Evolutionary conservation across 495 filamentous ascomycete species (phyloP).

Genomic region (Penicillium macrosclerotiorum): DNA sequence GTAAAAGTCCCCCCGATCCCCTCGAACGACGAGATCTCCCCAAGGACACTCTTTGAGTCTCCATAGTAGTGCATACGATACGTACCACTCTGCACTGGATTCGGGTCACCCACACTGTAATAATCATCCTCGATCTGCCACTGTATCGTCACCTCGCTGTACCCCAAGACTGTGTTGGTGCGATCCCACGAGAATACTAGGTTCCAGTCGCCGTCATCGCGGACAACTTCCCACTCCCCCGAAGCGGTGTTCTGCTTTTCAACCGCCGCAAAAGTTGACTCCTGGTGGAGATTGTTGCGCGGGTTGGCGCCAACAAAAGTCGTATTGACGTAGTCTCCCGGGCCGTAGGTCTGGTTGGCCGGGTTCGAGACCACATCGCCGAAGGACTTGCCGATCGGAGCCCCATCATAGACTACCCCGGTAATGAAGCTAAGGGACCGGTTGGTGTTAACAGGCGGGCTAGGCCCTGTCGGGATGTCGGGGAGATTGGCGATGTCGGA

Average conservation of each 20-base stretch:
- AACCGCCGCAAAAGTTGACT: slow-evolving; percentile 75
- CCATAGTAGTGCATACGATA: slow-evolving; percentile 88
- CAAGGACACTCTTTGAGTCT: slow-evolving; percentile 68
- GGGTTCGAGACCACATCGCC: slow-evolving; percentile 70
- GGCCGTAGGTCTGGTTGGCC: slow-evolving; percentile 44
- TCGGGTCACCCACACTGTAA: slow-evolving; percentile 39
- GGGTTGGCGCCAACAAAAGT: slow-evolving; percentile 89
- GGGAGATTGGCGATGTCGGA: slow-evolving; percentile 45
- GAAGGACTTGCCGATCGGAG: slow-evolving; percentile 68
- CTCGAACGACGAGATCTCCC: slow-evolving; percentile 71
- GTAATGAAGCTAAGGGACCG: slow-evolving; percentile 77
- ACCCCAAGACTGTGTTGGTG: slow-evolving; percentile 65
- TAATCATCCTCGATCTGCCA: slow-evolving; percentile 73
- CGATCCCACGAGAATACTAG: slow-evolving; percentile 60
- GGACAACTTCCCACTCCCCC: slow-evolving; percentile 61
- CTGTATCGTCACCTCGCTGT: slow-evolving; percentile 73
- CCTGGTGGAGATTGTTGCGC: slow-evolving; percentile 78
- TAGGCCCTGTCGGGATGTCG: slow-evolving; percentile 52
- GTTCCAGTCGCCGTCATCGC: slow-evolving; percentile 35
- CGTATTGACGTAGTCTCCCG: slow-evolving; percentile 57
- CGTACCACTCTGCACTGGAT: slow-evolving; percentile 51
- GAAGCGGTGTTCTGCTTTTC: slow-evolving; percentile 57
- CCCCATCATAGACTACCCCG: slow-evolving; percentile 71
- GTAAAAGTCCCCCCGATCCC: slow-evolving; percentile 68
- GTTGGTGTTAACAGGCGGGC: slow-evolving; percentile 81